A percentile compares a stretch with the other conserved stretches of the same genome.
These are phyloP conservation scores for Polytrichum commune DNA, from an alignment of 225 moss, liverwort and hornwort species.

Conservation along the genomic window DNA sequence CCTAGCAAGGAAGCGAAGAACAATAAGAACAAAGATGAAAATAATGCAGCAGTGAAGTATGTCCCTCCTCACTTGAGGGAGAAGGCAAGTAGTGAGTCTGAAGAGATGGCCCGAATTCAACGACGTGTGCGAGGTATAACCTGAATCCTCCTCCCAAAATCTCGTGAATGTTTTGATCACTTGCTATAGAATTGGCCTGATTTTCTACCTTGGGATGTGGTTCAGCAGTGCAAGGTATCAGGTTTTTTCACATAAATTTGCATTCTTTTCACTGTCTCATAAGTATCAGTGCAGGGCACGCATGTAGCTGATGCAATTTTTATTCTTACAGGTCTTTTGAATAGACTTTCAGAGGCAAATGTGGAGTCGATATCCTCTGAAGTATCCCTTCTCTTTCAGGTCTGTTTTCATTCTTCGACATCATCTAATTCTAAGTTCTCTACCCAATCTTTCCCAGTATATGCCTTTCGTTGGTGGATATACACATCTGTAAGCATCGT, in stretches of 20 bases:
- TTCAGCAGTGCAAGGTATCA: background rate
- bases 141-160: background rate
- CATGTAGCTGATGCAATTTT: conserved; percentile 1
- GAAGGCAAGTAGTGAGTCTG: conserved; percentile 41
- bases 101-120: conserved; percentile 72
- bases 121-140: conserved; percentile 76
- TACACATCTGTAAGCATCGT: background rate
- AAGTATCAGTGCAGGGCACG: background rate
- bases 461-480: background rate
- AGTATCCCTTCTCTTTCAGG: conserved; percentile 85
- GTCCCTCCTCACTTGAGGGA: conserved; percentile 86
- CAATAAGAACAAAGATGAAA: conserved; percentile 31
- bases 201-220: too few relatives aligned
- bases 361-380: conserved; percentile 93
- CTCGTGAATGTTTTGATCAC: too few relatives aligned
- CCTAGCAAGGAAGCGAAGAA: conserved; percentile 18
- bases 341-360: conserved; percentile 90
- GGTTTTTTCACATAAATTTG: background rate
- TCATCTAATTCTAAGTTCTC: background rate
- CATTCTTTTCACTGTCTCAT: background rate
- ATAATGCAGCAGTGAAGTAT: conserved; percentile 56
- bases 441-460: too few relatives aligned
- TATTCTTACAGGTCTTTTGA: conserved; percentile 67
- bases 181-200: too few relatives aligned
- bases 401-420: conserved; percentile 14